phyloP scores from a whole-genome alignment of 2,329 filamentous ascomycete species.

The Botryosphaeria dothidea region DNA sequence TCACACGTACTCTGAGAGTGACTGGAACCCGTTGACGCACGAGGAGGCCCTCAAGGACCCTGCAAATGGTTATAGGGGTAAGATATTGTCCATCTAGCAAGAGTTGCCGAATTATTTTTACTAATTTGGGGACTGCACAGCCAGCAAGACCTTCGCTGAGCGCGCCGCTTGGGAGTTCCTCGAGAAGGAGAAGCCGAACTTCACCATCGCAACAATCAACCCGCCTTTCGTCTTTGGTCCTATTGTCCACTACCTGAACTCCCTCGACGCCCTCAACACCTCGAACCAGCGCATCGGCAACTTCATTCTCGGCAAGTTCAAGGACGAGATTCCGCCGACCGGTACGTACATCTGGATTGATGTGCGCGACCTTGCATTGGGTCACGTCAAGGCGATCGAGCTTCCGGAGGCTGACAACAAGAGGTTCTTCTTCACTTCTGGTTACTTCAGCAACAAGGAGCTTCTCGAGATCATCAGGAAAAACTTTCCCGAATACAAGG shows the following conservation, averaged over 20 bases:
- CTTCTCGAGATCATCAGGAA: slow-evolving; percentile 58
- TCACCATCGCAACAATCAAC: slow-evolving; percentile 51
- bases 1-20: slow-evolving; percentile 54
- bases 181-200: slow-evolving; percentile 53
- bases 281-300: slow-evolving; percentile 69
- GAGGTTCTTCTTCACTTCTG: slow-evolving; percentile 64
- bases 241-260: slow-evolving; percentile 61
- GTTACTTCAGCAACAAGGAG: slow-evolving; percentile 62
- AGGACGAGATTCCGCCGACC: slow-evolving; percentile 58
- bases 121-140: slow-evolving; percentile 25
- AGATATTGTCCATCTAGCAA: slow-evolving; percentile 1
- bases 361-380: slow-evolving; percentile 59
- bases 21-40: slow-evolving; percentile 60
- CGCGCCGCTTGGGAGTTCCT: slow-evolving; percentile 56
- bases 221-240: slow-evolving; percentile 54
- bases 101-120: not conserved
- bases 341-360: slow-evolving; percentile 53
- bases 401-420: slow-evolving; percentile 59
- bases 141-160: slow-evolving; percentile 64
- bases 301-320: slow-evolving; percentile 63
- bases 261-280: slow-evolving; percentile 67
- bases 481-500: slow-evolving; percentile 56
- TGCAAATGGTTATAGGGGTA: slow-evolving; percentile 46
- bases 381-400: slow-evolving; percentile 62
- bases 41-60: slow-evolving; percentile 50